Base-by-base conservation (phyloP, 2,329 filamentous ascomycete species). In the Sporothrix brunneoviolacea region DNA sequence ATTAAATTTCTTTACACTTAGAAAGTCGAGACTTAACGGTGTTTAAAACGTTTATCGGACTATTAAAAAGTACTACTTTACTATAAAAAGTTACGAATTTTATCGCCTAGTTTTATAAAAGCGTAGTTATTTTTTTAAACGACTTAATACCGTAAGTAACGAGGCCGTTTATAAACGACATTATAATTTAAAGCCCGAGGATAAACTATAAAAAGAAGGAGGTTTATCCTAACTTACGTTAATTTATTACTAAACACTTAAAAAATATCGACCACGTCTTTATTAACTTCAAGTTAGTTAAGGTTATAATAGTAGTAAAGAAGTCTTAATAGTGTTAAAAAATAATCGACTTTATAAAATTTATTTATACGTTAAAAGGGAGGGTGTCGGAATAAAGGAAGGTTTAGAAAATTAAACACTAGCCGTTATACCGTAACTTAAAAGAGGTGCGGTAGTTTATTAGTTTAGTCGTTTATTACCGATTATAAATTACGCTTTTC, bases 321-420 rank as follows among this genome's bases (percentile, higher is more conserved):
- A 44, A 44, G 16, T 44, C 28, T 3, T 44, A 44, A 35, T 44
- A 44, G 16, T 44, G 16, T 22, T 35, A 44, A 35, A 22, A 44
- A 16, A 19, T 8, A 8, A 16, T 35, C 13, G 16, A 33, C 28
- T 21, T 44, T 19, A 7, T 45, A 45, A 27, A 19, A n/a, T 45
- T 22, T 27, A 24, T 27, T 19, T 27, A n/a, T 5, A 24, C 28
- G 10, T 24, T 24, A 9, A 9, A 43, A 3, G 27, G 27, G 2
- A 27, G 30, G 13, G 10, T 15, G 12, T 4, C 18, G 9, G 18
- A n/a, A 8, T n/a, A 22, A 45, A 45, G 8, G 10, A 36, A 36
- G 19, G 3, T 43, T 2, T 19, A 22, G 16, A 43, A 32, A 19
- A 33, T 43, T 12, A 15, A 32, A 13, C 19, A 32, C n/a, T 43